Evolutionary conservation across 2,329 filamentous ascomycete genomes (phyloP), one percentile per base, ranked within the genome.

Genomic region (Exophiala viscosa): DNA sequence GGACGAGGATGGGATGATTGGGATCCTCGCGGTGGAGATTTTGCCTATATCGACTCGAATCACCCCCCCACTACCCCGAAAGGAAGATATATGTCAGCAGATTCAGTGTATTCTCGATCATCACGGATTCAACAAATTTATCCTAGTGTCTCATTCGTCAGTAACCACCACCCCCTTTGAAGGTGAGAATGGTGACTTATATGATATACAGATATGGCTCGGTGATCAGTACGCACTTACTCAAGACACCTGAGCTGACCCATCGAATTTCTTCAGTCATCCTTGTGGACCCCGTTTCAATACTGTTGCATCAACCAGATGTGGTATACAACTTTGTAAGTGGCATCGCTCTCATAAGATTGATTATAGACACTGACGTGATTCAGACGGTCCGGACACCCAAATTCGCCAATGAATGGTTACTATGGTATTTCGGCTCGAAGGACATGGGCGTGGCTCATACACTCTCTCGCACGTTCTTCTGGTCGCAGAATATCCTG

Each of bases 391-490:
- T 45, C 15, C 70, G 79, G 23, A 65, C 57, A 48, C 80, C 81
- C 3, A 69, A 59, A 64, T 69, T 50, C 51, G 84, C 86, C n/a
- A 87, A 86, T 57, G 84, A 89, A 67, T 84, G 81, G 72, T 79
- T 85, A 64, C 70, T 89, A 11, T 85, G 81, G 75, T 89, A 86
- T 61, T 88, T 87, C 64, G 86, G 82, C 5, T 81, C 78, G 40
- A 84, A 77, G 48, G 86, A 89, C 60, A 80, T 83, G 23, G 83
- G 83, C 2, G 82, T 87, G 2, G 79, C 85, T 8, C 77, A 85
- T 50, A 82, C 80, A 8, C 71, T 89, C 1, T 80, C 78, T 0
- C 72, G 85, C 2, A 77, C 84, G 61, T 88, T 89, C 69, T 87
- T 87, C 68, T 89, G 86, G 86, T 75, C 75, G 20, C 77, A 88